Percentiles rank a stretch among this genome's conserved stretches.
phyloP scores from a whole-genome alignment of 257 asterid genomes.

The Gardenia jasminoides region DNA sequence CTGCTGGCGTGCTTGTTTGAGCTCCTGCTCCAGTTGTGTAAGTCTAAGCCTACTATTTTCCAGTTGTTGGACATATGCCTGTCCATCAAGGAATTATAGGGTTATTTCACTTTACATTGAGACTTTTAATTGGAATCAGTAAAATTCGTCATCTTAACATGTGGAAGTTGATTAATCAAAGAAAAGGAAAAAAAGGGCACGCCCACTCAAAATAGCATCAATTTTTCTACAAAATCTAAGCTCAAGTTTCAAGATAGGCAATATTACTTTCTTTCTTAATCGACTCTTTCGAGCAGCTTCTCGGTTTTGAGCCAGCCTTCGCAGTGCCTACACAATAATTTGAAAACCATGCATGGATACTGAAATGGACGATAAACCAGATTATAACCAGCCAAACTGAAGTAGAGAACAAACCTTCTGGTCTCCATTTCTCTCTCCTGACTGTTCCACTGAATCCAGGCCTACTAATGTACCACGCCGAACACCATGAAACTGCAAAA shows the following conservation, averaged over 20 bases:
- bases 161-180: neutral
- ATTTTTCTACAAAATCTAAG: neutral
- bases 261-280: conserved; percentile 75
- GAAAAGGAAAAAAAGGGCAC: neutral
- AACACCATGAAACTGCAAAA: conserved; percentile 29
- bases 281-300: conserved; percentile 98
- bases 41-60: conserved; percentile 80
- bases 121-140: too few species aligned
- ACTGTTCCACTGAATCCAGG: conserved; percentile 37
- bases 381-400: neutral
- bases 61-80: conserved; percentile 94
- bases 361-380: neutral
- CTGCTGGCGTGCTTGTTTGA: conserved; percentile 81
- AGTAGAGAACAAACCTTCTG: conserved; percentile 39
- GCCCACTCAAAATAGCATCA: neutral
- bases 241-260: conserved; percentile 1
- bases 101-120: too few species aligned
- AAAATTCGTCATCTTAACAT: too few species aligned
- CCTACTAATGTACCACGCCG: conserved; percentile 23
- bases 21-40: conserved; percentile 80
- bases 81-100: conserved; percentile 21
- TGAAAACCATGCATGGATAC: conserved; percentile 4
- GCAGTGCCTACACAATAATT: conserved; percentile 51
- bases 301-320: conserved; percentile 93
- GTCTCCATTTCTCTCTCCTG: conserved; percentile 38